Conservation (phyloP, 1,284 basidiomycete species). For the Abortiporus biennis region DNA sequence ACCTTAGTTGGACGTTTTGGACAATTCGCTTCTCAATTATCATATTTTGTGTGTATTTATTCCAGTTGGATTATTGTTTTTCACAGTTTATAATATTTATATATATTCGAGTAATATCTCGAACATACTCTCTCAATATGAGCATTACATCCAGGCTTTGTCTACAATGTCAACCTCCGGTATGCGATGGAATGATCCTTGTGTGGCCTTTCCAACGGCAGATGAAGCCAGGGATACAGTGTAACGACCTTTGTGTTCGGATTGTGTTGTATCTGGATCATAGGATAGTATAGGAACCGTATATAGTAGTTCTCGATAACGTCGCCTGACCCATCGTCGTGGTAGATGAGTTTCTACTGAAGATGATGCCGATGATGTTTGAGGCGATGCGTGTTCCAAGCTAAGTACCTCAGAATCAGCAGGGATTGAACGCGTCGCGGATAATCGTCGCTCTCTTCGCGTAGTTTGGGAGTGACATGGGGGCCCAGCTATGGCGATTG, state of each 20-base stretch:
- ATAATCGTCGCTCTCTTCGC: conserved; percentile 14
- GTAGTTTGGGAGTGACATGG: conserved; percentile 4
- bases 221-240: conserved; percentile 25
- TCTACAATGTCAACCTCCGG: conserved; percentile 24
- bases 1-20: conserved; percentile 6
- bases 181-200: conserved; percentile 15
- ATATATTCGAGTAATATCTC: too few relatives aligned
- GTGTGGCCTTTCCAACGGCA: conserved; percentile 17
- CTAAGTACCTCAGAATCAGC: neutral
- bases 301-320: conserved; percentile 55
- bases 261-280: conserved; percentile 4
- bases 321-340: conserved; percentile 54
- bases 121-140: too few relatives aligned
- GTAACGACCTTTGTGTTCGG: conserved; percentile 16
- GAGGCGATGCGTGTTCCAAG: neutral
- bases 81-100: too few relatives aligned
- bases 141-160: conserved; percentile 32
- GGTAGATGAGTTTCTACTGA: conserved; percentile 11
- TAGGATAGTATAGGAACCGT: conserved; percentile 51
- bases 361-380: neutral
- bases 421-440: too few relatives aligned
- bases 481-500: conserved; percentile 39
- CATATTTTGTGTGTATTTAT: too few relatives aligned
- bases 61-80: too few relatives aligned
- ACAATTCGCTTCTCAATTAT: conserved; percentile 17